These are phyloP conservation scores for Phialocephala sp. DNA, from an alignment of 2,329 filamentous ascomycete species.

Conservation along the genomic window DNA sequence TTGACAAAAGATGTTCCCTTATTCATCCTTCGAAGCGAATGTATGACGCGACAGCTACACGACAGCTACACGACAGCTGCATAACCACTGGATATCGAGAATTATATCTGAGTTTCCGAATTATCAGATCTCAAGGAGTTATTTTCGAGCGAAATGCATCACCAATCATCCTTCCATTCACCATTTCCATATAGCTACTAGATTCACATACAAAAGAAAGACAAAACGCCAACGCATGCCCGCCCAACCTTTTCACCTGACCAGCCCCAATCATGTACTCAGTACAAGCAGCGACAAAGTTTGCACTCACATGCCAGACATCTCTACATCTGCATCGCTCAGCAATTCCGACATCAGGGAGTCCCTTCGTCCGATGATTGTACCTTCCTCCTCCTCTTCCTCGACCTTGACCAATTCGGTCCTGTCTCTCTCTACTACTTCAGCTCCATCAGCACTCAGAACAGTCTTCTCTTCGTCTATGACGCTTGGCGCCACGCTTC, in stretches of 20 bases:
- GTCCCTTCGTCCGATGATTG: conserved; percentile 32
- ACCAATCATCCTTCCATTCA: not conserved
- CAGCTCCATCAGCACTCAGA: conserved; percentile 40
- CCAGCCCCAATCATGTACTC: conserved; percentile 1
- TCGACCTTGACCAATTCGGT: conserved; percentile 49
- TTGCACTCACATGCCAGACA: conserved; percentile 26
- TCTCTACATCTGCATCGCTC: conserved; percentile 41
- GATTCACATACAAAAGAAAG: conserved; percentile 2
- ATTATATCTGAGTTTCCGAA: not conserved
- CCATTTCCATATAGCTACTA: not conserved
- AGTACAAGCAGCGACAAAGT: not conserved
- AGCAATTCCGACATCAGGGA: conserved; percentile 39
- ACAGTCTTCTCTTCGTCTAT: conserved; percentile 47
- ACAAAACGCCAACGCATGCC: conserved; percentile 1
- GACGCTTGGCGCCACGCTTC: conserved; percentile 30
- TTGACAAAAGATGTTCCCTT: not conserved
- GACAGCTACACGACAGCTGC: not conserved
- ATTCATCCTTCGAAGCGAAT: conserved; percentile 1
- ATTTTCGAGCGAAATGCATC: not conserved
- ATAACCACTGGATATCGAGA: conserved; percentile 6
- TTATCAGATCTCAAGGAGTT: not conserved
- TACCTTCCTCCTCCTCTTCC: conserved; percentile 41
- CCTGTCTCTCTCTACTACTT: conserved; percentile 27
- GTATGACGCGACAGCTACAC: not conserved
- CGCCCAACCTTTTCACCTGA: not conserved